Evolutionary conservation across 768 basidiomycete genomes (phyloP), one percentile per base, ranked within the genome.

Genomic region (Boletus rex-veris): DNA sequence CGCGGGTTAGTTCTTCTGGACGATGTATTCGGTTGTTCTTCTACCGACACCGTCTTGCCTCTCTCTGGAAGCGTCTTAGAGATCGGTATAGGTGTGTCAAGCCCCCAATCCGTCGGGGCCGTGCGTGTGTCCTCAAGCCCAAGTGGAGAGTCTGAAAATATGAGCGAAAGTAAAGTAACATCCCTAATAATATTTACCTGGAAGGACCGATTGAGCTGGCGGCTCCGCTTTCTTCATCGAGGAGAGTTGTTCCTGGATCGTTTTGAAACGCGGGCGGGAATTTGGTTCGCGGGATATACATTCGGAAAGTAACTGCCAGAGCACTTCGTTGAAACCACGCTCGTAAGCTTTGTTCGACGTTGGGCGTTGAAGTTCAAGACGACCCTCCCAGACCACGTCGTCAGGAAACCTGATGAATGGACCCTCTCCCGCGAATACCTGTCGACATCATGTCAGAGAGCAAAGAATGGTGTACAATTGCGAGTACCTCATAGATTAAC

Each of bases 401-500:
- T 51, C 4, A 43, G 24, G 8, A 28, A 28, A 8, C 8, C 8
- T n/a, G 48, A 42, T 42, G 44, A 58, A 60, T 3, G 59, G 59
- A 16, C 46, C 21, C n/a, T 48, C 31, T n/a, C 19, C 51, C 6
- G 50, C 33, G 41, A 60, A 58, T 9, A 50, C 51, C 59, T 60
- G 21, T 21, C 21, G 18, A 53, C 16, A 18, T n/a, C 7, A 11
- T 12, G 8, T 53, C 36, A 52, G 41, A 28, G 28, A 28, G 28
- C 1, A 28, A 28, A 28, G 28, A 28, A 28, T 28, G 28, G 7
- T 7, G 28, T 28, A 28, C 7, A 28, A 28, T 28, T 28, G 28
- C 7, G 7, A 28, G 28, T 28, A 69, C 70, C 56, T 71, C 65
- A 10, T 69, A 58, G 9, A 64, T 59, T 4, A 65, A 58, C 64